phyloP scores from a whole-genome alignment of 768 basidiomycete genomes.

The Boletus reticulatus region DNA sequence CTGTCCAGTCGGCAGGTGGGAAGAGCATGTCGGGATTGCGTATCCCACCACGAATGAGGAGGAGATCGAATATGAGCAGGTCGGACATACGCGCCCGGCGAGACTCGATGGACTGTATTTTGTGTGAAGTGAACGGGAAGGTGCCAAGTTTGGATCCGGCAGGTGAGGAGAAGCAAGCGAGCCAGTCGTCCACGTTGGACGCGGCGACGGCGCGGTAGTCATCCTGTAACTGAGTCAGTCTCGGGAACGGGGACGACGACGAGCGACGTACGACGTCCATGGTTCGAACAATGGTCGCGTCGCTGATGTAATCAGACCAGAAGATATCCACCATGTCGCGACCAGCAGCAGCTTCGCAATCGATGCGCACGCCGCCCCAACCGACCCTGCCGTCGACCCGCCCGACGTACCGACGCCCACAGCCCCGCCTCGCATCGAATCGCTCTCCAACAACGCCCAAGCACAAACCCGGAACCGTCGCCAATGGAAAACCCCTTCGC shows the following conservation, averaged over 20 bases:
- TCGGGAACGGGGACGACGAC: not conserved
- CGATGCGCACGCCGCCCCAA: constrained; percentile 17
- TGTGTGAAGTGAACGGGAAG: constrained; percentile 60
- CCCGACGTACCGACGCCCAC: constrained; percentile 23
- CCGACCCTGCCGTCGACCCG: constrained; percentile 24
- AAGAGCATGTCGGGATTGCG: constrained; percentile 58
- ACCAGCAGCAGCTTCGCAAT: not conserved
- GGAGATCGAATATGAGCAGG: constrained; percentile 69
- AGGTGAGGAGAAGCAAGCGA: constrained; percentile 46
- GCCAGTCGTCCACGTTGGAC: constrained; percentile 25
- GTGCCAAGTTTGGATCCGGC: constrained; percentile 24
- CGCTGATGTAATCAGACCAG: constrained; percentile 6
- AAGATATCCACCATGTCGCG: not conserved
- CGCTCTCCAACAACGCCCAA: constrained; percentile 16
- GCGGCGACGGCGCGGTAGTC: not conserved
- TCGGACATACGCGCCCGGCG: constrained; percentile 62
- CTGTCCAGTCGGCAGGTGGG: constrained; percentile 58
- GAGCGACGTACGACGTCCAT: constrained; percentile 30
- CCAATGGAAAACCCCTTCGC: constrained; percentile 55
- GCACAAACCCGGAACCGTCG: constrained; percentile 15
- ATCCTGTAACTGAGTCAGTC: constrained; percentile 15
- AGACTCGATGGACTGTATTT: constrained; percentile 55
- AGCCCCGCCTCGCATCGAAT: constrained; percentile 19
- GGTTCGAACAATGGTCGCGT: constrained; percentile 9
- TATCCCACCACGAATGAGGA: constrained; percentile 65